phyloP scores from a whole-genome alignment of 495 filamentous ascomycete species.

The Neurospora sp. region DNA sequence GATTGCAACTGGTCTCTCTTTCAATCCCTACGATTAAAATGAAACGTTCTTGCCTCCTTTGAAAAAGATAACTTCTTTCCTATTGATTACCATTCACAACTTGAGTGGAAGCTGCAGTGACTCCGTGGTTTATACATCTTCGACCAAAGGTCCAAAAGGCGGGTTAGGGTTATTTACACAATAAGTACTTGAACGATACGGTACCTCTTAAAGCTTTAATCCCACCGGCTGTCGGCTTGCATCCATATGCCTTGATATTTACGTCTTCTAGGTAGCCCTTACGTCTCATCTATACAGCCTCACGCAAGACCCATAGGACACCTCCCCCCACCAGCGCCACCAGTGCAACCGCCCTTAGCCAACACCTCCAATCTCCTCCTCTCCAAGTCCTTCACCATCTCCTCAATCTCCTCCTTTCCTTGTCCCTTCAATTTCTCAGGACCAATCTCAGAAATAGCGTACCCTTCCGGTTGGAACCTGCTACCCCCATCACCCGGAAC shows the following conservation, averaged over 20 bases:
- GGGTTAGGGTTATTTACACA: not conserved
- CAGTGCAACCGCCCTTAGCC: not conserved
- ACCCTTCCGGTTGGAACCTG: constrained; percentile 46
- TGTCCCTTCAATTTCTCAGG: constrained; percentile 44
- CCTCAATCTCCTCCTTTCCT: constrained; percentile 36
- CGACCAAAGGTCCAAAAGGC: not conserved
- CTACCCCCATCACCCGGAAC: constrained; percentile 48
- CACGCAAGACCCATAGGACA: not conserved
- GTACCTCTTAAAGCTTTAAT: not conserved
- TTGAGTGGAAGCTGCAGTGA: not conserved
- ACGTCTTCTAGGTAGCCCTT: not conserved
- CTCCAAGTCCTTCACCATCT: constrained; percentile 28
- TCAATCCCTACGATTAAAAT: not conserved
- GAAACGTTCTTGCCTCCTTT: too few species aligned
- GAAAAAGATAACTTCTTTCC: too few species aligned
- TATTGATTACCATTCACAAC: not conserved
- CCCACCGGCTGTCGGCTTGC: not conserved
- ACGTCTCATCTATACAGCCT: not conserved
- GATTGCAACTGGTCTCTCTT: not conserved
- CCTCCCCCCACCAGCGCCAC: not conserved
- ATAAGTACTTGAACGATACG: not conserved
- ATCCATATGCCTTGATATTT: not conserved
- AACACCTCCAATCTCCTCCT: not conserved
- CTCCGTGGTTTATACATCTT: not conserved
- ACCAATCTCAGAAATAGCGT: constrained; percentile 42